Conservation (phyloP, 495 filamentous ascomycete species). For the Umbilicaria muhlenbergii region DNA sequence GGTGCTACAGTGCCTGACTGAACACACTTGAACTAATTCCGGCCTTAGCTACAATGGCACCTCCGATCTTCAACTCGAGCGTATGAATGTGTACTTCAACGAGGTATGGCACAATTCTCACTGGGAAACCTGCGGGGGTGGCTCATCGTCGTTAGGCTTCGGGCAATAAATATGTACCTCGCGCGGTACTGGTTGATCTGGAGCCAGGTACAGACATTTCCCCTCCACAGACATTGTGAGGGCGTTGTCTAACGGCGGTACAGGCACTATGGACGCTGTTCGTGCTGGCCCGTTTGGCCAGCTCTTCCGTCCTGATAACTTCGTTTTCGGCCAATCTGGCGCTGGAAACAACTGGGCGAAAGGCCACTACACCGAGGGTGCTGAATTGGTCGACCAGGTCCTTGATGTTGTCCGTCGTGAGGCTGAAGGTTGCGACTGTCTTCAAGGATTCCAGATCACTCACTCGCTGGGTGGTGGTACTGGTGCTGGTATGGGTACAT, state of each 20-base stretch:
- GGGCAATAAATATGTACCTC: constrained; percentile 97
- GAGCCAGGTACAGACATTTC: constrained; percentile 44
- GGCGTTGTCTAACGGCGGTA: constrained; percentile 17
- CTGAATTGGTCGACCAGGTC: constrained; percentile 96
- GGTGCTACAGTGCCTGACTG: constrained; percentile 2
- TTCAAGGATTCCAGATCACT: constrained; percentile 99
- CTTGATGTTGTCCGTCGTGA: constrained; percentile 98
- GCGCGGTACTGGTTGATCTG: constrained; percentile 97
- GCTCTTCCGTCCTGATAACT: constrained; percentile 99
- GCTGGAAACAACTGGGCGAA: constrained; percentile 99
- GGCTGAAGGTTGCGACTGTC: constrained; percentile 97
- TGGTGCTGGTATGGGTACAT: constrained; percentile 99
- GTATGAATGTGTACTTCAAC: constrained; percentile 99
- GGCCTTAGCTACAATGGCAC: constrained; percentile 75
- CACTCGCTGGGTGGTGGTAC: constrained; percentile 99
- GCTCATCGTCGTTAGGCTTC: constrained; percentile 46
- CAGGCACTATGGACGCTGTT: constrained; percentile 89
- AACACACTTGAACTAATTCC: constrained; percentile 16
- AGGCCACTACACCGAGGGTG: constrained; percentile 99
- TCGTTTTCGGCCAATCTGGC: constrained; percentile 98
- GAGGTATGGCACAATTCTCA: constrained; percentile 43
- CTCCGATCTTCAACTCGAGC: constrained; percentile 97
- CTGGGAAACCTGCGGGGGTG: not conserved
- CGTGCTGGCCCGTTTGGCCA: constrained; percentile 97
- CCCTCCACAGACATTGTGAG: too few relatives aligned